Percentiles rank a stretch among this genome's conserved stretches.
phyloP scores from a whole-genome alignment of 1,139 yeast species.

The Candida buenavistaensis region DNA sequence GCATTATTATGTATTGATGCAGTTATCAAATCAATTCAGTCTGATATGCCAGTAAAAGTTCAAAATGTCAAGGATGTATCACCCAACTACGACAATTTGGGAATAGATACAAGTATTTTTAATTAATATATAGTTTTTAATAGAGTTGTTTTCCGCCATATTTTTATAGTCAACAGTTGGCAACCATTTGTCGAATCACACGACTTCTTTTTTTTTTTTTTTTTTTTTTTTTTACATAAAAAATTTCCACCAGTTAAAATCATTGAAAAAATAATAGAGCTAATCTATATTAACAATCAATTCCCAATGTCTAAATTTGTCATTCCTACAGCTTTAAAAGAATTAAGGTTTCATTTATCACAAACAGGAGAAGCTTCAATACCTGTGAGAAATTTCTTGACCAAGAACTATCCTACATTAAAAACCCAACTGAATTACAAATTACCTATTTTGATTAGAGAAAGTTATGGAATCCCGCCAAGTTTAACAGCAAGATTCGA shows the following conservation, averaged over 20 bases:
- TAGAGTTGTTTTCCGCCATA: slow-evolving; percentile 5
- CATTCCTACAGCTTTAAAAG: slow-evolving; percentile 66
- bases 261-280: slow-evolving; percentile 6
- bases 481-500: slow-evolving; percentile 70
- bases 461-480: slow-evolving; percentile 71
- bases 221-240: not conserved
- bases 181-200: too few species aligned
- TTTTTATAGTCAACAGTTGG: not conserved
- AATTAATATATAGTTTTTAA: not conserved
- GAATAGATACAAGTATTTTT: slow-evolving; percentile 5
- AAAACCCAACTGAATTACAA: slow-evolving; percentile 46
- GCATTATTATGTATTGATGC: slow-evolving; percentile 38
- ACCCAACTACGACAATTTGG: slow-evolving; percentile 23
- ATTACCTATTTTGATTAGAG: slow-evolving; percentile 74
- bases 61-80: slow-evolving; percentile 24
- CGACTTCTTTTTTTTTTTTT: too few species aligned
- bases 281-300: not conserved
- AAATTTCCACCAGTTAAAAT: slow-evolving; percentile 8
- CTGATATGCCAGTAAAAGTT: slow-evolving; percentile 36
- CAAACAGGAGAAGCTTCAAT: slow-evolving; percentile 72
- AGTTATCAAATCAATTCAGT: slow-evolving; percentile 34
- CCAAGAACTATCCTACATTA: slow-evolving; percentile 59
- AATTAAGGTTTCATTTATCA: slow-evolving; percentile 76
- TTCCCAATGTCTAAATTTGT: slow-evolving; percentile 55
- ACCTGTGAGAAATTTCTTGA: slow-evolving; percentile 63